Evolutionary conservation across 768 basidiomycete species (phyloP).

Genomic region (Paxillus rubicundulus): DNA sequence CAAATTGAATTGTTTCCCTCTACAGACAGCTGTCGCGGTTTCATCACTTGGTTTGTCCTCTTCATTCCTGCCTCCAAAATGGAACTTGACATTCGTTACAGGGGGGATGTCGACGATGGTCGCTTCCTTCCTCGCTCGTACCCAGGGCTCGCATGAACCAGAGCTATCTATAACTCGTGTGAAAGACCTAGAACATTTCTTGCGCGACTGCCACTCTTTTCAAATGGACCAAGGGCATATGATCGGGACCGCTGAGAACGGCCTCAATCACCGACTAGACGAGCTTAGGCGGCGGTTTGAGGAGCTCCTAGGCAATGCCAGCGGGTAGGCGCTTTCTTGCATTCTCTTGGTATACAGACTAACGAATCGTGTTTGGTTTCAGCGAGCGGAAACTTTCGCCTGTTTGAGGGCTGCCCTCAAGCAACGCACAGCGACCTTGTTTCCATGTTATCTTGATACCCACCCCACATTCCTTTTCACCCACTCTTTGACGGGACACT

Average conservation of each 20-base stretch:
- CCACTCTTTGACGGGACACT: no score
- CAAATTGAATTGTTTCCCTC: neutral
- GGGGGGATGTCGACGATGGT: constrained; percentile 38
- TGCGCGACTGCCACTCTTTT: constrained; percentile 34
- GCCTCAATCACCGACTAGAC: constrained; percentile 11
- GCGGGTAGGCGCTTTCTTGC: constrained; percentile 1
- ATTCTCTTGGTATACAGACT: no score
- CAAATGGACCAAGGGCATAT: constrained; percentile 30
- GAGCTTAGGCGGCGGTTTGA: constrained; percentile 34
- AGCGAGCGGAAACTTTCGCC: neutral
- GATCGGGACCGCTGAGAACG: constrained; percentile 13
- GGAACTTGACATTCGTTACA: neutral
- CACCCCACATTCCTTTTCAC: no score
- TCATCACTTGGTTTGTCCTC: constrained; percentile 24
- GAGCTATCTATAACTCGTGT: constrained; percentile 26
- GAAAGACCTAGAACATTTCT: constrained; percentile 33
- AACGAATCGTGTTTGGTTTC: neutral
- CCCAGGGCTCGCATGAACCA: constrained; percentile 38
- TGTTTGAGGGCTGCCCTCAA: neutral
- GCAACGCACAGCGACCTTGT: no score
- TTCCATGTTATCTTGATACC: no score
- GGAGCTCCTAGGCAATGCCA: constrained; percentile 30
- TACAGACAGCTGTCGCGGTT: constrained; percentile 28
- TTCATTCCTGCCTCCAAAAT: neutral
- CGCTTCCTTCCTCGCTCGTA: constrained; percentile 40